phyloP scores from a whole-genome alignment of 2,329 filamentous ascomycete species.

The Trichocomaceae sp. region DNA sequence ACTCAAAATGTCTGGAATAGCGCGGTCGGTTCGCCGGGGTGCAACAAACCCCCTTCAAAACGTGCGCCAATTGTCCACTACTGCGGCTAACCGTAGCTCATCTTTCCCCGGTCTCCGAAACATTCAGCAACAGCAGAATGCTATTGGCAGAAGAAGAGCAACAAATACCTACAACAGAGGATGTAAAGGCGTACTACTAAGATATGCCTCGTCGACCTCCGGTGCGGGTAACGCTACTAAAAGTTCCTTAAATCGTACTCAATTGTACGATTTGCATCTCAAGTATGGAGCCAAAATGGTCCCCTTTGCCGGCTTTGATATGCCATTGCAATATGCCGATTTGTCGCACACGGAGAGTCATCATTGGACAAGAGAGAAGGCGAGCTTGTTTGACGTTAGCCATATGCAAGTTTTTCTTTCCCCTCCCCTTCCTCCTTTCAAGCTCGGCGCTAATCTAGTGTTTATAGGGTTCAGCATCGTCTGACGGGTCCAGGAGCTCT shows the following conservation, averaged over 20 bases:
- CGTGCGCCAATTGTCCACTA: slow-evolving; percentile 11
- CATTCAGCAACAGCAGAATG: background rate
- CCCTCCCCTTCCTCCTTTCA: background rate
- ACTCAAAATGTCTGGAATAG: slow-evolving; percentile 8
- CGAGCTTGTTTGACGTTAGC: slow-evolving; percentile 89
- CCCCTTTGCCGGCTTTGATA: slow-evolving; percentile 85
- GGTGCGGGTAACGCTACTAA: slow-evolving; percentile 12
- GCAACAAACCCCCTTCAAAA: slow-evolving; percentile 4
- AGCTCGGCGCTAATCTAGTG: background rate
- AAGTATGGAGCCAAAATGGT: slow-evolving; percentile 85
- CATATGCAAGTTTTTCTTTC: slow-evolving; percentile 78
- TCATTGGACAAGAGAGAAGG: slow-evolving; percentile 78
- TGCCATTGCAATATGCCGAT: slow-evolving; percentile 83
- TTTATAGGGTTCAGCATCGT: slow-evolving; percentile 64
- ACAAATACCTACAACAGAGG: slow-evolving; percentile 18
- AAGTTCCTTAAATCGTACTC: slow-evolving; percentile 46
- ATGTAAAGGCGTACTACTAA: slow-evolving; percentile 15
- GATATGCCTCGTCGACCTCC: slow-evolving; percentile 24
- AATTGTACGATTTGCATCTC: slow-evolving; percentile 72
- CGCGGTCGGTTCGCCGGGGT: slow-evolving; percentile 8
- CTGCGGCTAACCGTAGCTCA: slow-evolving; percentile 3
- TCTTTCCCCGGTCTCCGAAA: slow-evolving; percentile 9
- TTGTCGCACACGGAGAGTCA: slow-evolving; percentile 78
- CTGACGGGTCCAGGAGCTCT: slow-evolving; percentile 74
- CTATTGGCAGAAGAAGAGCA: background rate